phyloP scores from a whole-genome alignment of 2,329 filamentous ascomycete genomes.

The Scortechinia acanthostroma region DNA sequence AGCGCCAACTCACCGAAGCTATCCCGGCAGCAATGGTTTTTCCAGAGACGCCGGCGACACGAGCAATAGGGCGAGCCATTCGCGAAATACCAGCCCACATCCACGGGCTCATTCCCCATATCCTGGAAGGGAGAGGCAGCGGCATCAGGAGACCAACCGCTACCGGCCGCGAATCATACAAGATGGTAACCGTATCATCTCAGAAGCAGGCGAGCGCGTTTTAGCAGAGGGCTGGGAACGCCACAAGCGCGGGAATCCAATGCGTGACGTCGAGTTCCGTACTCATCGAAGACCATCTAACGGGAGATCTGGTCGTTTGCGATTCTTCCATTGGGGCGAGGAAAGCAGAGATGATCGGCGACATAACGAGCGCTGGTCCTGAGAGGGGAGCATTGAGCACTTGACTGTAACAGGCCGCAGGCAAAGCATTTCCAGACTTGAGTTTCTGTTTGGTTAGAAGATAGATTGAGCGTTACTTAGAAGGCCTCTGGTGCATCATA shows the following conservation, averaged over 20 bases:
- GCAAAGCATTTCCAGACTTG: too few relatives aligned
- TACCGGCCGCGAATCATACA: constrained; percentile 12
- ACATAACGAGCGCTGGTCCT: too few relatives aligned
- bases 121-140: not conserved
- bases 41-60: not conserved
- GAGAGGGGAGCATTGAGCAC: too few relatives aligned
- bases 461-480: too few relatives aligned
- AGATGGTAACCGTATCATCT: constrained; percentile 12
- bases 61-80: too few relatives aligned
- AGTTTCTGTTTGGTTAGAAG: too few relatives aligned
- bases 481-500: too few relatives aligned
- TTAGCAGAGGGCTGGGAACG: constrained; percentile 8
- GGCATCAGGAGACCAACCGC: not conserved
- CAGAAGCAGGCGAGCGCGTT: constrained; percentile 10
- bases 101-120: not conserved
- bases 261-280: not conserved
- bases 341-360: too few relatives aligned
- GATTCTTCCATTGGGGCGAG: too few relatives aligned
- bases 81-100: too few relatives aligned
- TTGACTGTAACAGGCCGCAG: too few relatives aligned
- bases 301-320: not conserved
- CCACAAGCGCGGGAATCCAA: constrained; percentile 2
- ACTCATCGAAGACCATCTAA: not conserved
- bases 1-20: too few relatives aligned
- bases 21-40: constrained; percentile 4